These are phyloP conservation scores for Trametes gibbosa DNA, from an alignment of 768 basidiomycete species.

Conservation along the genomic window DNA sequence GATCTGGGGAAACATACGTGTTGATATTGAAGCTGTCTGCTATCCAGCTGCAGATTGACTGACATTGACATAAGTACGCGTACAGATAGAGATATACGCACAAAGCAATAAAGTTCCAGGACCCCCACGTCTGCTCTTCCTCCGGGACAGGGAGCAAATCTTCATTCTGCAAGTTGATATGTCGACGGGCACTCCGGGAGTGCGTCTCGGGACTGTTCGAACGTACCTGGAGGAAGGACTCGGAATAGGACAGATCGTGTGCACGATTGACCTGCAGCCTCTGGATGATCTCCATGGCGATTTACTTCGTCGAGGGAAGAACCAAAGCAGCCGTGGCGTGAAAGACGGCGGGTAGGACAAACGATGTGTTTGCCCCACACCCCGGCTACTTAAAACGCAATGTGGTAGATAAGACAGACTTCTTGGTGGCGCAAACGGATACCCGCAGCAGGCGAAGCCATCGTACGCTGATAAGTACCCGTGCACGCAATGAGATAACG, in stretches of 20 bases:
- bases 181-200: background rate
- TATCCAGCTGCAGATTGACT: slow-evolving; percentile 53
- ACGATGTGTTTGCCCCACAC: slow-evolving; percentile 1
- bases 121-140: slow-evolving; percentile 63
- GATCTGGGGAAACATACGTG: slow-evolving; percentile 44
- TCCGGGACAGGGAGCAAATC: slow-evolving; percentile 68
- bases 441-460: background rate
- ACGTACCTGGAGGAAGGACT: slow-evolving; percentile 59
- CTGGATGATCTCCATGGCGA: slow-evolving; percentile 26
- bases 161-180: slow-evolving; percentile 50
- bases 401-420: background rate
- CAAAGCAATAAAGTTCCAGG: slow-evolving; percentile 67
- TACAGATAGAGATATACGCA: slow-evolving; percentile 30
- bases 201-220: background rate
- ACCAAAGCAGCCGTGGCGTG: background rate
- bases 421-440: background rate
- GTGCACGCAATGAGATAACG: slow-evolving; percentile 11
- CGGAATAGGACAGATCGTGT: slow-evolving; percentile 48
- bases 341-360: background rate
- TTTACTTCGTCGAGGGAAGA: background rate
- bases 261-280: slow-evolving; percentile 53
- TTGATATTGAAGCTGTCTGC: slow-evolving; percentile 80
- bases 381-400: slow-evolving; percentile 3
- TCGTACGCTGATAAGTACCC: slow-evolving; percentile 2
- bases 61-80: slow-evolving; percentile 9